A percentile compares a stretch with the other conserved stretches of the same genome.
Conservation (phyloP, 1,284 basidiomycete species). For the Phlebopus sp. region DNA sequence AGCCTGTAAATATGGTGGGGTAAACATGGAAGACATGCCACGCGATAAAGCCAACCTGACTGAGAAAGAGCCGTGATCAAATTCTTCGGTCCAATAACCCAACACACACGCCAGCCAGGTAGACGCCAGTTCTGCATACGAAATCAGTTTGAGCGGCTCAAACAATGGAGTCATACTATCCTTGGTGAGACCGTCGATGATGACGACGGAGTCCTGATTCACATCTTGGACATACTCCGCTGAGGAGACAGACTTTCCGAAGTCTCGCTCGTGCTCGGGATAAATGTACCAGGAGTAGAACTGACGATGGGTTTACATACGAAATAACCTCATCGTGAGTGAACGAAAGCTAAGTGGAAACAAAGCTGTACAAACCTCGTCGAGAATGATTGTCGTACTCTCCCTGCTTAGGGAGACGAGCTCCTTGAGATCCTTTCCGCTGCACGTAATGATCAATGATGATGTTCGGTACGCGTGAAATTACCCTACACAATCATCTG, state of each 20-base stretch:
- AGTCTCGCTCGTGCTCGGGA: slow-evolving; percentile 70
- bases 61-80: slow-evolving; percentile 84
- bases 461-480: slow-evolving; percentile 12
- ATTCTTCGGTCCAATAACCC: slow-evolving; percentile 94
- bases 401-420: slow-evolving; percentile 73
- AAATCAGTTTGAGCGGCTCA: neutral
- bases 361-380: slow-evolving; percentile 58
- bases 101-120: slow-evolving; percentile 92
- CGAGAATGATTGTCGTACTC: slow-evolving; percentile 79
- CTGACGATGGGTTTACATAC: slow-evolving; percentile 32
- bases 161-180: slow-evolving; percentile 34
- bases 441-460: slow-evolving; percentile 25
- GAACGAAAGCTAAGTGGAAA: neutral
- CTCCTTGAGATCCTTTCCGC: slow-evolving; percentile 78
- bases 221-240: slow-evolving; percentile 86
- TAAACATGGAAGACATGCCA: neutral
- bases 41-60: slow-evolving; percentile 48
- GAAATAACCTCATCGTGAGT: neutral
- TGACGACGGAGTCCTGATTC: slow-evolving; percentile 75
- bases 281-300: slow-evolving; percentile 95
- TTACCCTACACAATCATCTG: slow-evolving; percentile 54
- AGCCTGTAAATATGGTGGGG: slow-evolving; percentile 41
- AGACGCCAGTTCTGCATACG: slow-evolving; percentile 75
- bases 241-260: slow-evolving; percentile 78
- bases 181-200: slow-evolving; percentile 93